Base-by-base conservation (phyloP, 768 basidiomycete genomes). In the Psilocybe cubensis region DNA sequence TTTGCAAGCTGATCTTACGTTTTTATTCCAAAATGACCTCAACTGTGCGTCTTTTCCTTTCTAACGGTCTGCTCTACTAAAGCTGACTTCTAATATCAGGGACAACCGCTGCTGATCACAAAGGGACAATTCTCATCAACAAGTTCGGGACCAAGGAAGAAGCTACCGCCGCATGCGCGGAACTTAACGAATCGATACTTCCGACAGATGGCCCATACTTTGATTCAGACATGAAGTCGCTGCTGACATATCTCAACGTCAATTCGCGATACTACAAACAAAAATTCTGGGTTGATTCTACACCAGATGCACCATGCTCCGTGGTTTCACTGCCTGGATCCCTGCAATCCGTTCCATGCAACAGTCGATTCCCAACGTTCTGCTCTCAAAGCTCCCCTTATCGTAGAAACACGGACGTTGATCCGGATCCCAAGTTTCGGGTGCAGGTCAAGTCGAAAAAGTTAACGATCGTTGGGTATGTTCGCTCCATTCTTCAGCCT, bases 341-440 rank as follows among this genome's bases (percentile, higher is more conserved):
- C 5, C 33, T 46, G 18, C 50, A 51, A 20, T 52, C 50, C 41
- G 56, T 57, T 29, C 43, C 56, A 42, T 52, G 56, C 41, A 51
- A 64, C 29, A 56, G 55, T 14, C 46, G 54, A 12, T 57, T 72
- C 10, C 63, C 65, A 10, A 60, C 65, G 0, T 59, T 74, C 10
- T 74, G 73, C 56, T 67, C 70, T 1, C 72, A 72, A 46, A 64
- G 63, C 31, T 70, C 73, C 4, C 70, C 69, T 5, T 71, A 68
- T 57, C 59, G 64, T 21, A 55, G 58, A 10, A 68, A 67, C 43
- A 65, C 58, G n/a, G 58, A 58, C 4, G 64, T 62, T 1, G 69
- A 70, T 47, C 62, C 57, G 9, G 66, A 60, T 33, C 46, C 67
- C 1, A 46, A 58, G 9, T 72, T 59, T 27, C 66, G 68, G n/a